These are phyloP conservation scores for Anthoceros angustus DNA, from an alignment of 225 moss, liverwort and hornwort species.

Conservation along the genomic window DNA sequence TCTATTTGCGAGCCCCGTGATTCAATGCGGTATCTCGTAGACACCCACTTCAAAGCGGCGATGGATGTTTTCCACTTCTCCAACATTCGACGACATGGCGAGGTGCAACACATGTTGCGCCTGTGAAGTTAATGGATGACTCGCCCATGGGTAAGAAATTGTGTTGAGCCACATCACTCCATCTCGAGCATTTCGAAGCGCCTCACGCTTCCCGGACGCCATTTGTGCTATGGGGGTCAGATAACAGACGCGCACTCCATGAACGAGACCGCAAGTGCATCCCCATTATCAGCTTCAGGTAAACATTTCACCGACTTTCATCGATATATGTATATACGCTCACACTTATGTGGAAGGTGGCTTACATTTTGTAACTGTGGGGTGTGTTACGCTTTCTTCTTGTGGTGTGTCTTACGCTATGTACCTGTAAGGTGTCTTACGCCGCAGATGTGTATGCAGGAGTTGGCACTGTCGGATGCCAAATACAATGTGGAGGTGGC, in stretches of 20 bases:
- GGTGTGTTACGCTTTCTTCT: background rate
- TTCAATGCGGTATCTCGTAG: background rate
- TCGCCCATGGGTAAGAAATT: background rate
- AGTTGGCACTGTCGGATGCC: background rate
- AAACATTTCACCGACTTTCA: too few relatives aligned
- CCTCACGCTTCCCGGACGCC: too few relatives aligned
- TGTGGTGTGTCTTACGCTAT: background rate
- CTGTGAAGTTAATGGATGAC: background rate
- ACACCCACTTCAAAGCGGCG: background rate
- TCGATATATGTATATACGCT: too few relatives aligned
- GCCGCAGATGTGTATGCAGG: background rate
- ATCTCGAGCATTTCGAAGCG: background rate
- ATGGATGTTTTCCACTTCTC: background rate
- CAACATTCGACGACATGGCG: background rate
- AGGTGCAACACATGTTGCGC: background rate
- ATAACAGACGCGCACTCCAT: too few relatives aligned
- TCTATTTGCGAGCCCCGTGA: background rate
- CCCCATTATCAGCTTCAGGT: too few relatives aligned
- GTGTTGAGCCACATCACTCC: background rate
- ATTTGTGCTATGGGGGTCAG: background rate
- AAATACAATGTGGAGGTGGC: background rate
- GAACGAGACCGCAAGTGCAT: too few relatives aligned
- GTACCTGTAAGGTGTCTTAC: background rate
- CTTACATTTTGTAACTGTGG: too few relatives aligned
- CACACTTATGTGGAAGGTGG: too few relatives aligned